These are phyloP conservation scores for Aspergillus amoenus DNA, from an alignment of 2,329 filamentous ascomycete genomes.

Conservation along the genomic window DNA sequence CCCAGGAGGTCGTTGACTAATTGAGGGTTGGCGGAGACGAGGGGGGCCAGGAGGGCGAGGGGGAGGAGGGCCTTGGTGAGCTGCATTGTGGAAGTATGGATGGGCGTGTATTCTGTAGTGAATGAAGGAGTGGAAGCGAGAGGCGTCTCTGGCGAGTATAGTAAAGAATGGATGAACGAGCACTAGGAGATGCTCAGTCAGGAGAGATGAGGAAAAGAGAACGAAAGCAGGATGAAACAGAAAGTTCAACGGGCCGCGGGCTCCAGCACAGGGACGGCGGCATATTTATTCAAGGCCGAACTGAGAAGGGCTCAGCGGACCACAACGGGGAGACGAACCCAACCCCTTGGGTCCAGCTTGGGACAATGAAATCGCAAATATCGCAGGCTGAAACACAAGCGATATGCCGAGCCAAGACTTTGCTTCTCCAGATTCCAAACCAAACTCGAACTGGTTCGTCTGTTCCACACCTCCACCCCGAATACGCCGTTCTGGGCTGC, in stretches of 20 bases:
- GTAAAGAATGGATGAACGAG: not conserved
- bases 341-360: constrained; percentile 12
- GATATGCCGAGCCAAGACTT: constrained; percentile 17
- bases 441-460: constrained; percentile 11
- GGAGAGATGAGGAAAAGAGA: not conserved
- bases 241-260: too few relatives aligned
- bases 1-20: constrained; percentile 5
- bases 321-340: not conserved
- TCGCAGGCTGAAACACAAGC: constrained; percentile 19
- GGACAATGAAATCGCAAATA: constrained; percentile 2
- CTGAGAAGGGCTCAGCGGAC: too few relatives aligned
- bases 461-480: not conserved
- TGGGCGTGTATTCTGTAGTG: not conserved
- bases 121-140: constrained; percentile 7
- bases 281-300: too few relatives aligned
- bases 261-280: too few relatives aligned
- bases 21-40: constrained; percentile 8
- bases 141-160: not conserved
- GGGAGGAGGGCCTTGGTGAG: not conserved
- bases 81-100: not conserved
- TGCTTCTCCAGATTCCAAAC: constrained; percentile 14
- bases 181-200: too few relatives aligned
- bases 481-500: not conserved
- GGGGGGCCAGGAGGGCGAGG: constrained; percentile 4
- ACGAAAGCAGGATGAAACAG: not conserved